Percentiles rank a stretch among this genome's conserved stretches.
phyloP scores from a whole-genome alignment of 331 rosid genomes.

The Dryas integrifolia region DNA sequence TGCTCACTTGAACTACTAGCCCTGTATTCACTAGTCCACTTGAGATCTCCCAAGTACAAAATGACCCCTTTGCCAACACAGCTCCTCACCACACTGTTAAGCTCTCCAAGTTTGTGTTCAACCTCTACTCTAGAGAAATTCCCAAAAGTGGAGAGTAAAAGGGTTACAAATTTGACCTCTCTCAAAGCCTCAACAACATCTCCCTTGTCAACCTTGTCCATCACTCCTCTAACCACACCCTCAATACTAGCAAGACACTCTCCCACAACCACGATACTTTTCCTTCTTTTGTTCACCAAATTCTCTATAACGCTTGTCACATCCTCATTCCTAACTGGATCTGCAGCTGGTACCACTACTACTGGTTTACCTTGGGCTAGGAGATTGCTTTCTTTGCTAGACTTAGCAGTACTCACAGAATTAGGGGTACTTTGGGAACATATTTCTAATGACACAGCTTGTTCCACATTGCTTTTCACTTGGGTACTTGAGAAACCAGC shows the following conservation, averaged over 20 bases:
- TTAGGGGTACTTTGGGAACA: constrained; percentile 46
- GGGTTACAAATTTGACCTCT: constrained; percentile 55
- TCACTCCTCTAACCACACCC: constrained; percentile 59
- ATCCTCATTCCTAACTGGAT: constrained; percentile 56
- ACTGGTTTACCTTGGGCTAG: constrained; percentile 15
- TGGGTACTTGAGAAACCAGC: constrained; percentile 84
- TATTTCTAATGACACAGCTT: constrained; percentile 72
- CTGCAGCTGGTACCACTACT: constrained; percentile 5
- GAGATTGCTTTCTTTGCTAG: constrained; percentile 40
- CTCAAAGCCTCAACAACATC: constrained; percentile 57
- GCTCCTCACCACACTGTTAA: constrained; percentile 36
- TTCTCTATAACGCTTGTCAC: constrained; percentile 53
- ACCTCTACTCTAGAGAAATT: constrained; percentile 58
- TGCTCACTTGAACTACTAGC: constrained; percentile 28
- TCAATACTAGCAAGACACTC: constrained; percentile 61
- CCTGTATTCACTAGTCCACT: constrained; percentile 59
- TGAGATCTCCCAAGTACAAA: constrained; percentile 86
- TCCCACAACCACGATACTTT: constrained; percentile 77
- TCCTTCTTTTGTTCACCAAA: constrained; percentile 45
- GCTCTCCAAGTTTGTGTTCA: constrained; percentile 65
- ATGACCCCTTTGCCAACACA: constrained; percentile 52
- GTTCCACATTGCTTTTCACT: constrained; percentile 86
- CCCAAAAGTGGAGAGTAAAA: constrained; percentile 50
- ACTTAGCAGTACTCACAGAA: constrained; percentile 39
- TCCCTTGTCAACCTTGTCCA: constrained; percentile 59